A percentile compares a stretch with the other conserved stretches of the same genome.
phyloP scores from a whole-genome alignment of 2,329 filamentous ascomycete genomes.

The Colletotrichum kahawae region DNA sequence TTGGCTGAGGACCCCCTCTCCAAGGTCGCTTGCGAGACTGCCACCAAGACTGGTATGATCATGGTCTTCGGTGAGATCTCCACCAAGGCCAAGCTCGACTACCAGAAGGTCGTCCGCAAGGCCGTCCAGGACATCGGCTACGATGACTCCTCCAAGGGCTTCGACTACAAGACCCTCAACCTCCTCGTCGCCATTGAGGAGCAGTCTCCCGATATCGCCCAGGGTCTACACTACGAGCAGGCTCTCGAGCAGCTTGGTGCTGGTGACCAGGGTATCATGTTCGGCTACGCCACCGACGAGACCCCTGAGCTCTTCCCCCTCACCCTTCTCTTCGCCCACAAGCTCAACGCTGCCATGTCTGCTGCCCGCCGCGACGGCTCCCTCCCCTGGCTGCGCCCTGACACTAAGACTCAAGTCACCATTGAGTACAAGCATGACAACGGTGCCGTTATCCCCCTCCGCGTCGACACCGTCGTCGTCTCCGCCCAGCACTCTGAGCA shows the following conservation, averaged over 20 bases:
- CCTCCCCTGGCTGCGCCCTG: conserved; percentile 93
- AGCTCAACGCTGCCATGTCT: conserved; percentile 95
- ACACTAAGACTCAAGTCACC: conserved; percentile 99
- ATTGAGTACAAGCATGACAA: conserved; percentile 98
- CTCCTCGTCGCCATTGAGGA: conserved; percentile 98
- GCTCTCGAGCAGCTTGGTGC: conserved; percentile 97
- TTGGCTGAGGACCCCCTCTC: conserved; percentile 92
- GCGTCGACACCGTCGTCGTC: conserved; percentile 96
- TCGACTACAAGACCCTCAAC: conserved; percentile 99
- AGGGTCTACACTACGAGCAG: conserved; percentile 98
- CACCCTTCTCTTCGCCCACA: conserved; percentile 92
- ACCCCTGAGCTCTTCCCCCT: conserved; percentile 96
- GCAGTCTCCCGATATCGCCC: conserved; percentile 98
- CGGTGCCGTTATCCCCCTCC: conserved; percentile 88
- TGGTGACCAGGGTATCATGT: conserved; percentile 99
- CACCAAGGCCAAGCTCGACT: conserved; percentile 94
- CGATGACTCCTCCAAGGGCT: conserved; percentile 95
- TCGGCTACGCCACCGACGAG: conserved; percentile 99
- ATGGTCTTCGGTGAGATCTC: conserved; percentile 99
- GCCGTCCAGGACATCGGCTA: conserved; percentile 99
- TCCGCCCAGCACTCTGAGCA: conserved; percentile 91
- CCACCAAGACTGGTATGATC: conserved; percentile 99
- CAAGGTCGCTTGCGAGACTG: conserved; percentile 99
- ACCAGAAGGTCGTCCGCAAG: conserved; percentile 95
- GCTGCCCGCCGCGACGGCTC: conserved; percentile 84